Base-by-base conservation (phyloP, 139 green algal genomes). In the Pseudopediastrum boryanum region DNA sequence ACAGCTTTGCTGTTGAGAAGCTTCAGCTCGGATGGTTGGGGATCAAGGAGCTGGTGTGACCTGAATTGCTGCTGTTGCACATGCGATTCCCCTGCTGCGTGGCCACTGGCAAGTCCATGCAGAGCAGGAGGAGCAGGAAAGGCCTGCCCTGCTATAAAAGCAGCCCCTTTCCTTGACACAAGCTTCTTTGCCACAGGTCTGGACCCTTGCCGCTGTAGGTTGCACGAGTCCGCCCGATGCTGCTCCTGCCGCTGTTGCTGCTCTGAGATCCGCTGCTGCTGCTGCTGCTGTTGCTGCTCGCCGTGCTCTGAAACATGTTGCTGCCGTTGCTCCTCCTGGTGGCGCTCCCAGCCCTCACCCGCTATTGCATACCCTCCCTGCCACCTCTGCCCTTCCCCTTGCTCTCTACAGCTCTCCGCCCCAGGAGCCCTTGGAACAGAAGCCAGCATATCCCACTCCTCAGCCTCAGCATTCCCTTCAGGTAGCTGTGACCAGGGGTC, bases 241-340 rank as follows among this genome's bases (percentile, higher is more conserved):
- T 64, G 46, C 46, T 71, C 52, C 48, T 25, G 56, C 50, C 77
- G 64, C 42, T 44, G 39, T 38, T 43, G 52, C 56, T 38, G 5
- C 36, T 59, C 0, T 16, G 21, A 16, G 38, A 19, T 21, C 46
- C 43, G 64, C 62, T 29, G 58, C 59, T 46, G 62, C 13, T 48
- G 25, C 35, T 31, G 63, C 21, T 36, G 31, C 38, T 33, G 31
- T 39, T 70, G 56, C 69, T 67, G 41, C 33, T 50, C 25, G 6
- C 3, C 21, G 31, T 10, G 21, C 43, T 56, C 69, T n/a, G n/a
- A n/a, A n/a, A n/a, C n/a, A 29, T 41, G 56, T 43, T 31, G 52
- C 72, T 51, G 48, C 39, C n/a, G 10, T 64, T 59, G 41, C 59
- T 9, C 33, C n/a, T n/a, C 52, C n/a, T 83, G 23, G 39, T 25